Conservation (phyloP, 148 eudicot genomes). For the Spergularia bocconei region DNA sequence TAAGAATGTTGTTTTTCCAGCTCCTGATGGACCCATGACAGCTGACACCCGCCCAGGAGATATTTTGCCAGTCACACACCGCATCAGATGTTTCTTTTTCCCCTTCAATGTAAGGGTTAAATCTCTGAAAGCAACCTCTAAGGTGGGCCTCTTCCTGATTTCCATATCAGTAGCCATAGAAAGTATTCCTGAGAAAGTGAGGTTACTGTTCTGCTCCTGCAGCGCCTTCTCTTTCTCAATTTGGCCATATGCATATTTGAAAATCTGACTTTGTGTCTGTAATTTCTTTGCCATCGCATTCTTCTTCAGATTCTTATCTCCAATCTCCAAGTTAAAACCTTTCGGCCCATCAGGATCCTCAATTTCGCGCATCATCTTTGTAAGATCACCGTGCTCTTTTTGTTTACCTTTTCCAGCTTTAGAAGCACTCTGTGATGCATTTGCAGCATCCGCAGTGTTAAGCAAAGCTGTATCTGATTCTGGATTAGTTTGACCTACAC, state of each 20-base stretch:
- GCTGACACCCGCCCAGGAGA: slow-evolving; percentile 79
- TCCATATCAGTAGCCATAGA: slow-evolving; percentile 65
- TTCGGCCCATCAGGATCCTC: slow-evolving; percentile 51
- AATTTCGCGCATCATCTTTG: slow-evolving; percentile 55
- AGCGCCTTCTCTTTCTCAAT: slow-evolving; percentile 85
- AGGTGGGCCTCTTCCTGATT: slow-evolving; percentile 50
- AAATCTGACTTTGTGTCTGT: slow-evolving; percentile 76
- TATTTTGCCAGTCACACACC: slow-evolving; percentile 67
- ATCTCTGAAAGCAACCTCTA: slow-evolving; percentile 75
- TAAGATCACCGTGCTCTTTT: slow-evolving; percentile 45
- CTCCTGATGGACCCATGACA: slow-evolving; percentile 95
- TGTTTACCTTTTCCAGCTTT: slow-evolving; percentile 41
- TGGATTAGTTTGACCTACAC: slow-evolving; percentile 19
- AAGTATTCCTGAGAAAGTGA: slow-evolving; percentile 72
- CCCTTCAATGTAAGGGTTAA: slow-evolving; percentile 68
- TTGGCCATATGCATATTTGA: slow-evolving; percentile 83
- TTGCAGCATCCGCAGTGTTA: slow-evolving; percentile 12
- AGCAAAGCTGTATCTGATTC: slow-evolving; percentile 13
- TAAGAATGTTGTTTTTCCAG: slow-evolving; percentile 85
- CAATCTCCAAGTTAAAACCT: slow-evolving; percentile 61
- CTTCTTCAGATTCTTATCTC: slow-evolving; percentile 56
- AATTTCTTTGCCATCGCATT: slow-evolving; percentile 49
- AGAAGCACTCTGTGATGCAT: slow-evolving; percentile 18
- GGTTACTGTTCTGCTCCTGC: slow-evolving; percentile 52
- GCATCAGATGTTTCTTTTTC: slow-evolving; percentile 61